Base-by-base conservation (phyloP, 2,329 filamentous ascomycete species). In the Ilyonectria sp. region DNA sequence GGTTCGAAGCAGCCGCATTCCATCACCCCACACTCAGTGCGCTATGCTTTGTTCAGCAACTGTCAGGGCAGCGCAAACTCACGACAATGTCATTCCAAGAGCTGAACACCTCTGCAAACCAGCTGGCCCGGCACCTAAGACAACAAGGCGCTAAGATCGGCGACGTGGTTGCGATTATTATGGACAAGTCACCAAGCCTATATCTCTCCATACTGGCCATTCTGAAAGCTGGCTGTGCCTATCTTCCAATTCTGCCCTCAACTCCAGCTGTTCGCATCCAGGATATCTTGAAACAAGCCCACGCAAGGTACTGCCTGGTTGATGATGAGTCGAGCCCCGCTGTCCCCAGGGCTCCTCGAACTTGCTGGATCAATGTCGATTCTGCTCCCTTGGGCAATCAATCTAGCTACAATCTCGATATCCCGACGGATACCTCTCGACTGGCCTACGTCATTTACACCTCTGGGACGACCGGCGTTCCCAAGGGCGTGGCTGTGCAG, bases 401-500 rank as follows among this genome's bases (percentile, higher is more conserved):
- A 50, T 69, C 80, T 1, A 62, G 69, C 1, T 58, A 76, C 0
- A 86, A 89, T 49, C 71, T 84, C 1, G 64, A 76, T 2, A 77
- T 83, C 1, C 54, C 74, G 0, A 79, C 83, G 4, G 77, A 86
- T 53, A 81, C 83, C 0, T 82, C 85, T 1, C 82, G 89, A 15
- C 77, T 93, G 2, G 91, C 93, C 7, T 97, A 97, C 76, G 89
- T 93, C 19, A 91, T 97, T 1, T 97, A 93, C 78, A 97, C 93
- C 0, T 94, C 93, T 26, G 94, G 94, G 4, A 95, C 92, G 44
- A 97, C 94, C 1, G 94, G 93, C 0, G 84, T 83, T 1, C 94
- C 93, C 0, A 97, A 97, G 76, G 93, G 93, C 2, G 92, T 97
- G 3, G 85, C 93, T 4, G 87, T 97, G 21, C 94, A 93, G 0